phyloP scores from a whole-genome alignment of 345 rosid genomes.

The Brassica cretica region DNA sequence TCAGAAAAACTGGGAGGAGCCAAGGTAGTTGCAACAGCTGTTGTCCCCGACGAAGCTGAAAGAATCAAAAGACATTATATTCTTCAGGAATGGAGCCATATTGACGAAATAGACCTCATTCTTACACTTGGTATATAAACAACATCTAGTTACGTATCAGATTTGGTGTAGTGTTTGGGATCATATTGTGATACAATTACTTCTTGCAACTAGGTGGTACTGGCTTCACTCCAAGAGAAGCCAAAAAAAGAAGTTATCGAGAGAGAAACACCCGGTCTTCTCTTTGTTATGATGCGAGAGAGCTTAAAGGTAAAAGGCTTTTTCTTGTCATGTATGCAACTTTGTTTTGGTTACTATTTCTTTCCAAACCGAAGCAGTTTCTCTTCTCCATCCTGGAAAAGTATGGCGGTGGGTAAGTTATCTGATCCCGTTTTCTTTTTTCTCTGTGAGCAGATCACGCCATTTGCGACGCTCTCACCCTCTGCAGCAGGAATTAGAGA shows the following conservation, averaged over 20 bases:
- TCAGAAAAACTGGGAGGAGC: slow-evolving; percentile 88
- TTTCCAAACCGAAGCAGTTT: not conserved
- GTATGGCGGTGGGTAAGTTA: not conserved
- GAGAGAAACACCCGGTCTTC: slow-evolving; percentile 88
- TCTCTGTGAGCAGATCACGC: slow-evolving; percentile 65
- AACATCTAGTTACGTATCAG: not conserved
- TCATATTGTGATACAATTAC: slow-evolving; percentile 1
- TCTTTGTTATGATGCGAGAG: slow-evolving; percentile 86
- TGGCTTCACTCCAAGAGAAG: slow-evolving; percentile 92
- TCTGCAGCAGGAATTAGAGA: slow-evolving; percentile 91
- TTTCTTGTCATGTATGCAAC: not conserved
- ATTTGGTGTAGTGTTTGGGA: not conserved
- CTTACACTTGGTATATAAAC: slow-evolving; percentile 71
- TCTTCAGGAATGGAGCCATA: slow-evolving; percentile 74
- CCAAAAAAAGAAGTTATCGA: slow-evolving; percentile 81
- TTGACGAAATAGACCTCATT: slow-evolving; percentile 75
- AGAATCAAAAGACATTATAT: slow-evolving; percentile 69
- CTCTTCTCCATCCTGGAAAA: too few species aligned
- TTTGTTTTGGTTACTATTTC: not conserved
- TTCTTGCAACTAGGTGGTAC: slow-evolving; percentile 69
- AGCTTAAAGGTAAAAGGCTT: slow-evolving; percentile 68
- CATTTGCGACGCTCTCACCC: slow-evolving; percentile 92
- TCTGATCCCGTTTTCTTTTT: slow-evolving; percentile 8
- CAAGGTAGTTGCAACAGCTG: slow-evolving; percentile 67
- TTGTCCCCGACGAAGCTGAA: slow-evolving; percentile 62